Conservation (phyloP, 2,329 filamentous ascomycete species). For the Trichoderma polysporum region DNA sequence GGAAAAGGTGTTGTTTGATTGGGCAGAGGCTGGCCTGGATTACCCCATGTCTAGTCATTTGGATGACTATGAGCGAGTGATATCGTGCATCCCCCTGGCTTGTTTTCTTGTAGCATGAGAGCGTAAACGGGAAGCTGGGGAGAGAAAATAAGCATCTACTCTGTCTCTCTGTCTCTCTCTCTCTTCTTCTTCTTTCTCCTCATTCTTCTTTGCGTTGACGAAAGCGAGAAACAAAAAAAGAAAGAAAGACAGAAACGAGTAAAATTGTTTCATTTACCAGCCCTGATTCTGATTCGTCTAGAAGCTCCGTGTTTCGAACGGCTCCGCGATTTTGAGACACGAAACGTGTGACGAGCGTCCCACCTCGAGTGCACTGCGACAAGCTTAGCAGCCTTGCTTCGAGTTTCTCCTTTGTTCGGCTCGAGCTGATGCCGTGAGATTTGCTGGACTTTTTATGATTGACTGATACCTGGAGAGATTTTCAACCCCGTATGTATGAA, state of each 20-base stretch:
- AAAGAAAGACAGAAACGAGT: not conserved
- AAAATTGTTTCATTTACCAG: not conserved
- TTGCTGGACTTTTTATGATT: not conserved
- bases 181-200: not conserved
- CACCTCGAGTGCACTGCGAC: conserved; percentile 8
- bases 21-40: not conserved
- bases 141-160: not conserved
- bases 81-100: not conserved
- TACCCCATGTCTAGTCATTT: not conserved
- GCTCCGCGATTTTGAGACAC: conserved; percentile 15
- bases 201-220: not conserved
- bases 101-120: not conserved
- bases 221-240: not conserved
- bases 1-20: conserved; percentile 15
- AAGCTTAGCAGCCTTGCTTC: not conserved
- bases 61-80: not conserved
- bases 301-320: not conserved
- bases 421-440: not conserved
- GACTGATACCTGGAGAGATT: not conserved
- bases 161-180: not conserved
- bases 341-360: conserved; percentile 20
- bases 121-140: not conserved
- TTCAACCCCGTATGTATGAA: not conserved
- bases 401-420: not conserved
- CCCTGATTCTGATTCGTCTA: conserved; percentile 7